Conservation (phyloP, 148 eudicot genomes). For the Chenopodium formosanum region DNA sequence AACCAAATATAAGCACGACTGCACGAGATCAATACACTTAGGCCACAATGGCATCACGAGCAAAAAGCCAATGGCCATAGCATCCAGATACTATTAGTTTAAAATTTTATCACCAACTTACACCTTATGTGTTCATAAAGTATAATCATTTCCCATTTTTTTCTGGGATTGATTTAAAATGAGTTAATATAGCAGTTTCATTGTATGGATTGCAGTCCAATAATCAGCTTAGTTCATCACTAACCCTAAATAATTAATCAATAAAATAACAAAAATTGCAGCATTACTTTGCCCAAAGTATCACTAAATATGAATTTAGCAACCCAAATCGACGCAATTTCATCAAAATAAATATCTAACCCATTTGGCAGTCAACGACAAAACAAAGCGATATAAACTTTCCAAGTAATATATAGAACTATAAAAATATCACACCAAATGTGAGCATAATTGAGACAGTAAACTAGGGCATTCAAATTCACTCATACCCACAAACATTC, state of each 20-base stretch:
- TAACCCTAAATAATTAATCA: background rate
- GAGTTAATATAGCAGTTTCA: background rate
- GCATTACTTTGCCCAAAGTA: background rate
- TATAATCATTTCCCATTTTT: too few species aligned
- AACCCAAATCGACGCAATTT: background rate
- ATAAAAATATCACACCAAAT: background rate
- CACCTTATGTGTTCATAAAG: too few species aligned
- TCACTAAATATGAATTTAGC: background rate
- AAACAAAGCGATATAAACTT: background rate
- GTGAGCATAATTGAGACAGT: background rate
- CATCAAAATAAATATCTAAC: background rate
- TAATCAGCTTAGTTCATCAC: background rate
- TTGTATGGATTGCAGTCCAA: too few species aligned
- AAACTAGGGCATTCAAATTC: constrained; percentile 20
- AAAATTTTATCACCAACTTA: background rate
- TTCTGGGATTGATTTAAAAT: too few species aligned
- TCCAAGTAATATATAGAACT: background rate
- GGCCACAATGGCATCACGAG: background rate
- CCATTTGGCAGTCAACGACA: background rate
- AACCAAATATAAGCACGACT: background rate
- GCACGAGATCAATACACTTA: background rate
- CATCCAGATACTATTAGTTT: background rate
- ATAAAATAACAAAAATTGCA: background rate
- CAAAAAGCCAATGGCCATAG: background rate
- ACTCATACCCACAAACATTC: constrained; percentile 7